A percentile compares a stretch with the other conserved stretches of the same genome.
Evolutionary conservation across 2,329 filamentous ascomycete genomes (phyloP).

Genomic region (Paraphaeosphaeria sporulosa): DNA sequence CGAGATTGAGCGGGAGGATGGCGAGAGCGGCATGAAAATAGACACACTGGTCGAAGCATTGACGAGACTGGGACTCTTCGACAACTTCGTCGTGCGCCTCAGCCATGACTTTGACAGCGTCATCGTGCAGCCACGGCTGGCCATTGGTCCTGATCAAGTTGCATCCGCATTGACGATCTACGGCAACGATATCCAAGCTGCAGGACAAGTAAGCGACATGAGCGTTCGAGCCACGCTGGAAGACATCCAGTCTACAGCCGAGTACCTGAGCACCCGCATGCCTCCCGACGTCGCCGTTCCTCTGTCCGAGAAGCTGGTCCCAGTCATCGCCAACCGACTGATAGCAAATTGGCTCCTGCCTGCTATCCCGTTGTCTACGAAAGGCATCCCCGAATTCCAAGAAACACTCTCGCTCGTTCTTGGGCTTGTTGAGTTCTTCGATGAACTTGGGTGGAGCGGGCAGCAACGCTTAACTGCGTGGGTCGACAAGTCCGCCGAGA

Average conservation of each 20-base stretch:
- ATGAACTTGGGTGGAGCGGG: conserved; percentile 68
- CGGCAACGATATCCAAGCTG: conserved; percentile 44
- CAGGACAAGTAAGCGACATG: conserved; percentile 34
- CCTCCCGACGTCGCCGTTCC: conserved; percentile 58
- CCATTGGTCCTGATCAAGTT: conserved; percentile 42
- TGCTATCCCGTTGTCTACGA: conserved; percentile 76
- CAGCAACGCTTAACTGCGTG: conserved; percentile 74
- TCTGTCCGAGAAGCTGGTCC: conserved; percentile 75
- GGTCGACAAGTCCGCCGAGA: conserved; percentile 78
- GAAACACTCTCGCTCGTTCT: conserved; percentile 69
- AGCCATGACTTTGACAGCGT: conserved; percentile 69
- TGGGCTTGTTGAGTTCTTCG: conserved; percentile 70
- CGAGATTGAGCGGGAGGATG: conserved; percentile 48
- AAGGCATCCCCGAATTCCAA: conserved; percentile 76
- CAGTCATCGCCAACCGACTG: conserved; percentile 71
- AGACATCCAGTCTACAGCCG: conserved; percentile 52
- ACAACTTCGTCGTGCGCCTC: conserved; percentile 64
- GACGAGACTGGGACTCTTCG: conserved; percentile 47
- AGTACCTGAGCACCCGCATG: conserved; percentile 60
- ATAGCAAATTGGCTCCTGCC: conserved; percentile 78
- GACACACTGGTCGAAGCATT: conserved; percentile 47
- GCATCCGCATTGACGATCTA: conserved; percentile 42
- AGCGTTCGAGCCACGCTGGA: conserved; percentile 39
- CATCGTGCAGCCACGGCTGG: conserved; percentile 68
- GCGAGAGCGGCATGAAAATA: conserved; percentile 37